These are phyloP conservation scores for Crithidia acanthocephali DNA, from an alignment of 208 protist genomes.

Conservation along the genomic window DNA sequence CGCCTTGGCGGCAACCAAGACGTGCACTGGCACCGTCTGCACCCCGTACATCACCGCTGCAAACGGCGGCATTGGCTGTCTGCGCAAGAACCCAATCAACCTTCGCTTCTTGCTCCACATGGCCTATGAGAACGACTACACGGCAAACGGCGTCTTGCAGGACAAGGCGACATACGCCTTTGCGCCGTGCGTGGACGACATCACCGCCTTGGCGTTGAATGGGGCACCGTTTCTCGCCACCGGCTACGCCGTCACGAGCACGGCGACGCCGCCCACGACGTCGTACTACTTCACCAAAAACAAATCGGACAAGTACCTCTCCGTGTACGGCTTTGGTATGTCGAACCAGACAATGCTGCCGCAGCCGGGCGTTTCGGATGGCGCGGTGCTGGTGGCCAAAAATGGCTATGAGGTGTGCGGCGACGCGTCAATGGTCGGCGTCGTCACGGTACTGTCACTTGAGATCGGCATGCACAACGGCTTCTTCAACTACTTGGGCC, in stretches of 20 bases:
- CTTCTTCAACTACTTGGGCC: conserved; percentile 77
- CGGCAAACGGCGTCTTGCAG: conserved; percentile 3
- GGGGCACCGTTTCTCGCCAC: conserved; percentile 41
- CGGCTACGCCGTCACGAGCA: conserved; percentile 32
- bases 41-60: conserved; percentile 28
- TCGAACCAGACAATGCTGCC: conserved; percentile 51
- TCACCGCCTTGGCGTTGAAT: conserved; percentile 61
- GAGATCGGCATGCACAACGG: conserved; percentile 76
- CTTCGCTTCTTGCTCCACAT: conserved; percentile 79
- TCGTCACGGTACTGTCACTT: conserved; percentile 72
- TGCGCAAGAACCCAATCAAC: conserved; percentile 50
- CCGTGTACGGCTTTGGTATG: conserved; percentile 82
- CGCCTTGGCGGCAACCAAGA: conserved; percentile 4
- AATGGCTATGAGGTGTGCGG: conserved; percentile 46
- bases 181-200: conserved; percentile 69
- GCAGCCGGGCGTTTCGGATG: conserved; percentile 37
- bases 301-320: conserved; percentile 53
- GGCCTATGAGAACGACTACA: conserved; percentile 46
- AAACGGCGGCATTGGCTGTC: conserved; percentile 42
- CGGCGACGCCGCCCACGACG: not conserved
- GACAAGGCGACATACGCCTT: conserved; percentile 66
- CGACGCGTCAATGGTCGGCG: conserved; percentile 38
- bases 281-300: conserved; percentile 27
- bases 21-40: conserved; percentile 30
- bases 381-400: conserved; percentile 64